phyloP scores from a whole-genome alignment of 2,329 filamentous ascomycete species.

The Rhinocladiella similis region DNA sequence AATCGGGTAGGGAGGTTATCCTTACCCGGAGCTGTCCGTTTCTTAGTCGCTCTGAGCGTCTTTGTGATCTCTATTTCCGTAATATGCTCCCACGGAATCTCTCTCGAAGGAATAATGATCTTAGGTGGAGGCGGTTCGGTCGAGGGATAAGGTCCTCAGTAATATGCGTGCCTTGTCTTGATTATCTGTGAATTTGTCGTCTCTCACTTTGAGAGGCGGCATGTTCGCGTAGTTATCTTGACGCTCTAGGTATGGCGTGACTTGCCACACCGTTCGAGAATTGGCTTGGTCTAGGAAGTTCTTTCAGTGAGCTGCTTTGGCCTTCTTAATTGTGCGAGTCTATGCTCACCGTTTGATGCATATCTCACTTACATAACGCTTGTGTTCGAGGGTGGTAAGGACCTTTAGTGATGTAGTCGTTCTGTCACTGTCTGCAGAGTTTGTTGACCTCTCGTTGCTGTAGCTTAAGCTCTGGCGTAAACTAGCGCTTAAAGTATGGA shows the following conservation, averaged over 20 bases:
- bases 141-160: constrained; percentile 23
- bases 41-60: constrained; percentile 20
- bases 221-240: constrained; percentile 21
- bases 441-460: constrained; percentile 28
- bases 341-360: constrained; percentile 17
- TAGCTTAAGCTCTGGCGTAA: constrained; percentile 29
- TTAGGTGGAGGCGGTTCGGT: constrained; percentile 11
- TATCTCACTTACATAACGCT: constrained; percentile 12
- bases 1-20: constrained; percentile 25
- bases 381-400: not conserved
- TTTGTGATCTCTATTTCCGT: constrained; percentile 22
- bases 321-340: constrained; percentile 19
- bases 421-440: constrained; percentile 25
- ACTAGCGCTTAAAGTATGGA: constrained; percentile 31
- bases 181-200: constrained; percentile 22
- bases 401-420: constrained; percentile 9
- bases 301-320: constrained; percentile 24
- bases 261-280: constrained; percentile 24
- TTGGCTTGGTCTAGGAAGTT: constrained; percentile 30
- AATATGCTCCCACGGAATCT: constrained; percentile 27
- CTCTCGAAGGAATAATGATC: not conserved
- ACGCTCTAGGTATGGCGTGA: constrained; percentile 20
- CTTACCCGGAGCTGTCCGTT: constrained; percentile 21
- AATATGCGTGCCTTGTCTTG: constrained; percentile 25
- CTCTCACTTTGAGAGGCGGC: constrained; percentile 17